Evolutionary conservation across 371 early-diverging fungal genomes (phyloP).

Genomic region (Mortierella sp.): DNA sequence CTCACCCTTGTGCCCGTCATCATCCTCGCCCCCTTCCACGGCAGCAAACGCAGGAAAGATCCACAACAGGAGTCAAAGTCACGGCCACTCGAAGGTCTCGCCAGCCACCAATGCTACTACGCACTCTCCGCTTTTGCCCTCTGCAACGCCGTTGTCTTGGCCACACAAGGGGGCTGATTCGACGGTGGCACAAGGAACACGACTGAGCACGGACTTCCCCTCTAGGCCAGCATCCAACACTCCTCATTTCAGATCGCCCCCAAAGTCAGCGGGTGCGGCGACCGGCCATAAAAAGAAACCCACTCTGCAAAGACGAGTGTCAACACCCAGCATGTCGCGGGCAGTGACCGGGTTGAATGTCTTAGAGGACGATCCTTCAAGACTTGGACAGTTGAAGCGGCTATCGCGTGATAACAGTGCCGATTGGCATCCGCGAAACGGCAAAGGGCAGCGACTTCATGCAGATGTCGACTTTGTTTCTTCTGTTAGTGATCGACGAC

Average conservation of each 20-base stretch:
- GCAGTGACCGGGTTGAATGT: slow-evolving; percentile 33
- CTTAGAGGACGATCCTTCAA: slow-evolving; percentile 33
- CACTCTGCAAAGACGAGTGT: slow-evolving; percentile 20
- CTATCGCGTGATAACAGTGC: slow-evolving; percentile 4
- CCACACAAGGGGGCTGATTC: slow-evolving; percentile 11
- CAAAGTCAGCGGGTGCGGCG: slow-evolving; percentile 1
- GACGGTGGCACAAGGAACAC: slow-evolving; percentile 13
- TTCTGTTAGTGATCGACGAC: too few relatives aligned
- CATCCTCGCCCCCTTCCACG: slow-evolving; percentile 1
- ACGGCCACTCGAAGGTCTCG: not conserved
- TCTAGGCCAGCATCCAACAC: not conserved
- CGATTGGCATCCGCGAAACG: slow-evolving; percentile 9
- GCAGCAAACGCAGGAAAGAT: slow-evolving; percentile 4
- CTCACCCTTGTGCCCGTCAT: slow-evolving; percentile 27
- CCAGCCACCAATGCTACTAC: not conserved
- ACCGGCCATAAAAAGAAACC: slow-evolving; percentile 8
- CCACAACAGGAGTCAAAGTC: slow-evolving; percentile 25
- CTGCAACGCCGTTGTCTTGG: slow-evolving; percentile 33
- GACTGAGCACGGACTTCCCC: slow-evolving; percentile 5
- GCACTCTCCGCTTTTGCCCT: slow-evolving; percentile 23
- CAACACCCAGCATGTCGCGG: slow-evolving; percentile 39
- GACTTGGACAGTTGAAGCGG: slow-evolving; percentile 12
- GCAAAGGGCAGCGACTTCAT: not conserved
- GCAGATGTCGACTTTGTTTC: not conserved
- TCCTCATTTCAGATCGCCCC: not conserved